A percentile compares a stretch with the other conserved stretches of the same genome.
Conservation (phyloP, 768 basidiomycete genomes). For the Phanerochaete sordida region DNA sequence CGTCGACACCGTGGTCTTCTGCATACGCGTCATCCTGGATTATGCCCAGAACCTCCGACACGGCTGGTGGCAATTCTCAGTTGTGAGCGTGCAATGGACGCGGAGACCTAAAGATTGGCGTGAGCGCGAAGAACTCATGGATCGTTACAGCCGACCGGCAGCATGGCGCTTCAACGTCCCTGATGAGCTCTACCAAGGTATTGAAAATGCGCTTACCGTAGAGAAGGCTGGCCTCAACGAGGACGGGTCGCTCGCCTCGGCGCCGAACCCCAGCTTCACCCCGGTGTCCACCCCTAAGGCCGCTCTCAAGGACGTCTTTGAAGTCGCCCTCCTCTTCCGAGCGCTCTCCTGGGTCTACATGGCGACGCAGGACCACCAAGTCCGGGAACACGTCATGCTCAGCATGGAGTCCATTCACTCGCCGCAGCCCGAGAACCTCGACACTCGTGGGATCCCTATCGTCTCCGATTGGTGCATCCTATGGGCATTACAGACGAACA, state of each 20-base stretch:
- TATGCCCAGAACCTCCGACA: not conserved
- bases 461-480: not conserved
- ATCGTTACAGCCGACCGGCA: not conserved
- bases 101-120: not conserved
- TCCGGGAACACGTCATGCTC: not conserved
- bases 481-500: not conserved
- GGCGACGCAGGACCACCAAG: not conserved
- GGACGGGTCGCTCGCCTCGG: not conserved
- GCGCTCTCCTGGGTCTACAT: not conserved
- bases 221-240: not conserved
- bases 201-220: not conserved
- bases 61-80: not conserved
- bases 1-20: not conserved
- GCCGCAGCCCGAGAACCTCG: not conserved
- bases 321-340: not conserved
- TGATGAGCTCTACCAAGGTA: not conserved
- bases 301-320: not conserved
- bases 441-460: not conserved
- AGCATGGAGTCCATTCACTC: not conserved
- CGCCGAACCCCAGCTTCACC: not conserved
- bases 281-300: not conserved
- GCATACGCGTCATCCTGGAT: not conserved
- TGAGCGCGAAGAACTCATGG: not conserved
- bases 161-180: not conserved
- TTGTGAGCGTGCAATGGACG: not conserved